A percentile compares a stretch with the other conserved stretches of the same genome.
phyloP scores from a whole-genome alignment of 2,329 filamentous ascomycete genomes.

The Raffaelea albimanens region DNA sequence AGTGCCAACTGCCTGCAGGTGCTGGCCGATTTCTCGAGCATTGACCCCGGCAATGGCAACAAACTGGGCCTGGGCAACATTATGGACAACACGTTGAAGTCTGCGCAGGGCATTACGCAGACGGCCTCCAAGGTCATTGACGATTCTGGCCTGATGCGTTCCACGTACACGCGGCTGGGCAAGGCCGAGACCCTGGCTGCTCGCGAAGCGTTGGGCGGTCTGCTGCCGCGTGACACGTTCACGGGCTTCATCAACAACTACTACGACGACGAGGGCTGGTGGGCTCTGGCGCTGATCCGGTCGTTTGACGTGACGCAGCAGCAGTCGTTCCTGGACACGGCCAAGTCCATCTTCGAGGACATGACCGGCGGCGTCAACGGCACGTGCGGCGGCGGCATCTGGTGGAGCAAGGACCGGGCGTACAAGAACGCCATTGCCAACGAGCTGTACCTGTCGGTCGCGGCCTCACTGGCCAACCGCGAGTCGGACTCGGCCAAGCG shows the following conservation, averaged over 20 bases:
- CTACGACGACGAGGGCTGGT: slow-evolving; percentile 56
- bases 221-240: slow-evolving; percentile 23
- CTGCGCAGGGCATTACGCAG: slow-evolving; percentile 31
- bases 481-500: slow-evolving; percentile 21
- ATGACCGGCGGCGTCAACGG: slow-evolving; percentile 34
- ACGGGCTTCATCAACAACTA: slow-evolving; percentile 43
- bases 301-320: slow-evolving; percentile 41
- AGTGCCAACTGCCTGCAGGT: slow-evolving; percentile 56
- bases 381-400: slow-evolving; percentile 44
- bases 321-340: slow-evolving; percentile 37
- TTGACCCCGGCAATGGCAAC: slow-evolving; percentile 24
- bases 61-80: slow-evolving; percentile 28
- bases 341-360: slow-evolving; percentile 44
- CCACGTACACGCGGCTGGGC: slow-evolving; percentile 24
- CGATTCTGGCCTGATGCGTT: slow-evolving; percentile 25
- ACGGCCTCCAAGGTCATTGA: slow-evolving; percentile 28
- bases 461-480: slow-evolving; percentile 43
- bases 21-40: slow-evolving; percentile 42
- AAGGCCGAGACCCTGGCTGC: background rate
- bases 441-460: slow-evolving; percentile 44
- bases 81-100: slow-evolving; percentile 34
- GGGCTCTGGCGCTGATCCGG: slow-evolving; percentile 49
- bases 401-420: slow-evolving; percentile 43
- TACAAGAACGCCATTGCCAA: slow-evolving; percentile 47
- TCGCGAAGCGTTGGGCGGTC: slow-evolving; percentile 4